Base-by-base conservation (phyloP, 352 stramenopile species). In the Globisporangium orthogonon region DNA sequence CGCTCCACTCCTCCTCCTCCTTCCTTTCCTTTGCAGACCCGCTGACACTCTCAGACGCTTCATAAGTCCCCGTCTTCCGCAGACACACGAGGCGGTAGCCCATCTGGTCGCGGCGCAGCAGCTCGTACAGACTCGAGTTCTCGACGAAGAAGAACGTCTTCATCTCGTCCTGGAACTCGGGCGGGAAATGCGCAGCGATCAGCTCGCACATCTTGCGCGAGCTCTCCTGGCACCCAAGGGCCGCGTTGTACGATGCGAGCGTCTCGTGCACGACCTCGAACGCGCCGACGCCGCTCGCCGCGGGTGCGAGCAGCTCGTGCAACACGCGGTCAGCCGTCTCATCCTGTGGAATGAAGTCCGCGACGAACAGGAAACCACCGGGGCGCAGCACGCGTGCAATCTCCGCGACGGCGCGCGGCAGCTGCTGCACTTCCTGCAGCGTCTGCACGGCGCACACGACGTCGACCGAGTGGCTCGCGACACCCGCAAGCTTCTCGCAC, bases 331-430 rank as follows among this genome's bases (percentile, higher is more conserved):
- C 71, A 2, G 58, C 63, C 7, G 58, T 43, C 1, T 64, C 57
- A 35, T 83, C 67, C 33, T 71, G 59, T 11, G 74, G 74, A 48
- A 89, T 87, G 48, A 89, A 89, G 56, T 91, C 81, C 0, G 81
- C 81, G 40, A 89, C 65, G 37, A 86, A 77, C 14, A 91, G 47
- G 40, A 83, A 55, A 5, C 81, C 81, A 15, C 78, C 74, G 14
- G 78, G 74, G 33, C 79, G 78, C 2, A 91, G 66, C 9, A 91
- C 78, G 23, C 81, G 74, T 44, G 72, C 66, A 15, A 88, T 64
- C 56, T 89, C 81, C 9, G 64, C 70, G 41, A 87, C 50, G 0
- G 76, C 78, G 15, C 58, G 55, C 7, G 57, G 47, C 7, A 87
- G 52, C 49, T 83, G 61, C 48, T 73, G 61, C 45, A 91, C 73